Evolutionary conservation across 495 filamentous ascomycete genomes (phyloP), one percentile per base, ranked within the genome.

Genomic region (Penicillium samsonianum): DNA sequence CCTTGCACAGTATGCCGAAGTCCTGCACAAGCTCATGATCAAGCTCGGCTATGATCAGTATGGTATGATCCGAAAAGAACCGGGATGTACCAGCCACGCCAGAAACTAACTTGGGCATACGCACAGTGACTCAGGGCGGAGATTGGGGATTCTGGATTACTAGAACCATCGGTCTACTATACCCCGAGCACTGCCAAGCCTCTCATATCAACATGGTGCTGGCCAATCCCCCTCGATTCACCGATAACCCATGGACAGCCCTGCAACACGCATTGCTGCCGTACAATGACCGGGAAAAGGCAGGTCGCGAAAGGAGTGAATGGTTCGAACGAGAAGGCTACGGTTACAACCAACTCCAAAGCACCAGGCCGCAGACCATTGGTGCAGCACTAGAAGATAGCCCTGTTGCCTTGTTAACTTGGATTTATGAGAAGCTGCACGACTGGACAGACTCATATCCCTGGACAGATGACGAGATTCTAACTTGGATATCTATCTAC

Each of bases 341-440:
- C 20, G 84, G 83, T 17, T 89, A 89, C 68, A 77, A 77, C 53
- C 17, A 68, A 5, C 59, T 78, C 41, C 84, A 87, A 59, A 67
- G 67, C 23, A 88, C 85, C 14, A 87, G 85, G 58, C 87, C 87
- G 2, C 80, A 85, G 55, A 89, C 87, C 0, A 66, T 89, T 1
- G 80, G 81, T 12, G 81, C 80, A 35, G 77, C 69, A 0, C 73
- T 89, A 0, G 68, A 73, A 4, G 85, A 88, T 62, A 84, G 79
- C 19, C 87, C 87, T 1, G 76, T 87, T 11, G 85, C 76, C 9
- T 69, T 84, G 40, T 67, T 89, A 17, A 78, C 85, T 0, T 89
- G 86, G 86, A 82, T 90, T 42, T 81, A 84, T 49, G 87, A 89
- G 65, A 90, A 89, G 60, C 76, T 89, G 26, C 81, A 86, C 63